phyloP scores from a whole-genome alignment of 768 basidiomycete species.

The Hygrophorus russula region DNA sequence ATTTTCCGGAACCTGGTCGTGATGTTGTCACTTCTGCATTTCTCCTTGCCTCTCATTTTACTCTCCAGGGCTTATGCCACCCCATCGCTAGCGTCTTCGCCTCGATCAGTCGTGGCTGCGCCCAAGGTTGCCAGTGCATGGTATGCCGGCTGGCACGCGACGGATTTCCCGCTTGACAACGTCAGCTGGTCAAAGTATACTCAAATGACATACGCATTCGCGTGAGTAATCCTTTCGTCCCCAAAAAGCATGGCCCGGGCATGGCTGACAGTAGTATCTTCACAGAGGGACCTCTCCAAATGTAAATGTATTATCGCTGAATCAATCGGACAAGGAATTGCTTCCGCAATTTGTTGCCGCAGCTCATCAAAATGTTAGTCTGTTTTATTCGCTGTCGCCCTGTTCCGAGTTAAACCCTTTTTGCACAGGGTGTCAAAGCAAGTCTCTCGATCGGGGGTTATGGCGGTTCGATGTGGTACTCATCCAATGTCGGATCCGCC shows the following conservation, averaged over 20 bases:
- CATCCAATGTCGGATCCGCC: slow-evolving; percentile 43
- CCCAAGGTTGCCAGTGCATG: slow-evolving; percentile 32
- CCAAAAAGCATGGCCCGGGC: not conserved
- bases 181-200: slow-evolving; percentile 63
- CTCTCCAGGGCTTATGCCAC: too few species aligned
- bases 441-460: slow-evolving; percentile 61
- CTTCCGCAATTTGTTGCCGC: slow-evolving; percentile 45
- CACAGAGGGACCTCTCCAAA: slow-evolving; percentile 25
- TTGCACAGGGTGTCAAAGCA: slow-evolving; percentile 41
- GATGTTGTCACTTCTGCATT: too few species aligned
- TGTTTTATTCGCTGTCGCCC: not conserved
- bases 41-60: too few species aligned
- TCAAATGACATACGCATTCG: slow-evolving; percentile 59
- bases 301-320: slow-evolving; percentile 22
- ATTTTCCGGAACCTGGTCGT: too few species aligned
- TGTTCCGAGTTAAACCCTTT: not conserved
- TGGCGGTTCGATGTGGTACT: slow-evolving; percentile 54
- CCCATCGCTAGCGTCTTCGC: too few species aligned
- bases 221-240: slow-evolving; percentile 29
- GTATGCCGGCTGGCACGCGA: slow-evolving; percentile 61
- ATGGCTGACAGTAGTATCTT: slow-evolving; percentile 1
- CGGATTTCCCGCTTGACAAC: slow-evolving; percentile 35
- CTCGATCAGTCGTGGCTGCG: too few species aligned
- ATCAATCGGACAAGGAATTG: slow-evolving; percentile 29
- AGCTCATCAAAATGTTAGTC: slow-evolving; percentile 30